A percentile compares a stretch with the other conserved stretches of the same genome.
These are phyloP conservation scores for Caloboletus inedulis DNA, from an alignment of 1,284 basidiomycete genomes.

Conservation along the genomic window DNA sequence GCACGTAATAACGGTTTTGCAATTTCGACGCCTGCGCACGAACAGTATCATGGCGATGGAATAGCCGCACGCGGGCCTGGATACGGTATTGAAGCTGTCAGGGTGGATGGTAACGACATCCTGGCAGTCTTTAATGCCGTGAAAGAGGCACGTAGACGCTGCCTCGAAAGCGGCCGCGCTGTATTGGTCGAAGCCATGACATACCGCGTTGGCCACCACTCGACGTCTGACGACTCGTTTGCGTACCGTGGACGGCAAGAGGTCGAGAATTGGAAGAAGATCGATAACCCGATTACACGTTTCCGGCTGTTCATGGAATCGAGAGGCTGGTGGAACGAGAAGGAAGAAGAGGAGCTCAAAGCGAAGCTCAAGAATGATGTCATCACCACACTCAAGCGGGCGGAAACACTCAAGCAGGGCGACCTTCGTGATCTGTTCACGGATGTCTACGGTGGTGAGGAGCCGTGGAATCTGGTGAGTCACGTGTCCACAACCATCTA, in stretches of 20 bases:
- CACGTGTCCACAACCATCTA: not conserved
- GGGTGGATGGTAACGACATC: constrained; percentile 93
- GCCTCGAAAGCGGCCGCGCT: constrained; percentile 76
- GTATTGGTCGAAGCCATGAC: constrained; percentile 93
- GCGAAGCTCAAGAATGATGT: constrained; percentile 70
- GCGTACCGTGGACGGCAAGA: constrained; percentile 84
- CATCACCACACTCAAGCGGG: constrained; percentile 73
- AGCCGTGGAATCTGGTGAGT: constrained; percentile 84
- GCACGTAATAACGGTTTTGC: constrained; percentile 91
- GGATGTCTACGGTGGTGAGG: constrained; percentile 83
- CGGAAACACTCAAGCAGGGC: constrained; percentile 69
- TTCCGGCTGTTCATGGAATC: constrained; percentile 83
- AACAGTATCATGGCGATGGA: constrained; percentile 93
- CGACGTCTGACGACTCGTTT: constrained; percentile 91
- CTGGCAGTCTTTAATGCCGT: constrained; percentile 85
- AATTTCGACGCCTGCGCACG: constrained; percentile 87
- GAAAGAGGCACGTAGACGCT: constrained; percentile 72
- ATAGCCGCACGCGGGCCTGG: constrained; percentile 89
- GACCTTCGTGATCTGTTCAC: constrained; percentile 80
- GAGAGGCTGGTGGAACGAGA: constrained; percentile 82
- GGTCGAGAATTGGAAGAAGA: constrained; percentile 81
- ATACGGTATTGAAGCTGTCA: constrained; percentile 89
- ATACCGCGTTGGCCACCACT: constrained; percentile 93
- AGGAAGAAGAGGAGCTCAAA: constrained; percentile 73
- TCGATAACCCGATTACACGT: constrained; percentile 86